Evolutionary conservation across 768 basidiomycete genomes (phyloP), one percentile per base, ranked within the genome.

Genomic region (Agaricus sinodeliciosus): DNA sequence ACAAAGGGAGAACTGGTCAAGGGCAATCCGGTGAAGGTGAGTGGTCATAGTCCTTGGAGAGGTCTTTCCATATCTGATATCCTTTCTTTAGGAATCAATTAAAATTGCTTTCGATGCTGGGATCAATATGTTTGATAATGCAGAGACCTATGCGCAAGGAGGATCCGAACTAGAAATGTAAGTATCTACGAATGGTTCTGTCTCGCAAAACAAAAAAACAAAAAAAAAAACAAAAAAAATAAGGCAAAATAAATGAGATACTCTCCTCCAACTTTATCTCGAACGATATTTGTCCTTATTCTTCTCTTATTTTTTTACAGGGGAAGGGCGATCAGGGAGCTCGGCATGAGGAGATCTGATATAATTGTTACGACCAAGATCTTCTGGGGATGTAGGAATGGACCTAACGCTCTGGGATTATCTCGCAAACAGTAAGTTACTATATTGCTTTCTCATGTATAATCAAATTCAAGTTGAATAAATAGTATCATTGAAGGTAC

Each of bases 311-410:
- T n/a, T 13, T 8, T n/a, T 27, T 27, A 34, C 3, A 77, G 75
- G 67, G 90, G 90, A 15, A 80, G 85, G 37, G 87, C 82, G 2
- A 79, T 90, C 65, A 82, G 81, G 64, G 88, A 90, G 63, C 77
- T 89, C n/a, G 78, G 79, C 6, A 70, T 82, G 59, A 75, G 79
- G 31, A 77, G 87, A 27, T 70, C 75, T 12, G 88, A 91, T 61
- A 67, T 90, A 12, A 75, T 92, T 48, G 73, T 92, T 60, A 80
- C 84, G n/a, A 92, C 90, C 52, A 91, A 91, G 66, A 55, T 91
- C 36, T 91, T 81, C 74, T 91, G 85, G 76, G 90, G 90, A 6
- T 69, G 77, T 3, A 68, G 79, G 49, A 63, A 65, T 22, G 84
- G 81, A 41, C 82, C 78, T 0, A 85, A 85, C 58, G 76, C 72